phyloP scores from a whole-genome alignment of 2,329 filamentous ascomycete species.

The Fusarium pilosicola region DNA sequence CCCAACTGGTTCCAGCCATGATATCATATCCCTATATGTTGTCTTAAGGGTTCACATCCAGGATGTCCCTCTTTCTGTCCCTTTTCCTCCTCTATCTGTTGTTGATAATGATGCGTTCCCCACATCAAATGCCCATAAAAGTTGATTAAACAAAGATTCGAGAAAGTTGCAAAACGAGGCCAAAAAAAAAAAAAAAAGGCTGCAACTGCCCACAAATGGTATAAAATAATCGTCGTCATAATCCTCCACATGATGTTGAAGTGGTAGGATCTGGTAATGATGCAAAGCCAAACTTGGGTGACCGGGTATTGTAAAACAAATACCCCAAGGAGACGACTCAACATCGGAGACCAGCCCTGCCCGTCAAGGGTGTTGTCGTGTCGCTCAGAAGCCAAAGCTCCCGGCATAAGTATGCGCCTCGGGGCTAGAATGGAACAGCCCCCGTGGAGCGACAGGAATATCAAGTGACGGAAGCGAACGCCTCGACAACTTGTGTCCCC shows the following conservation, averaged over 20 bases:
- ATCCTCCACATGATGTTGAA: slow-evolving; percentile 44
- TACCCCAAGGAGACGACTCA: slow-evolving; percentile 41
- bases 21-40: slow-evolving; percentile 35
- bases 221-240: slow-evolving; percentile 31
- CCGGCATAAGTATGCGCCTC: slow-evolving; percentile 28
- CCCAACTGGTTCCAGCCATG: slow-evolving; percentile 33
- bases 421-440: slow-evolving; percentile 37
- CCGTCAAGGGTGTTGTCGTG: slow-evolving; percentile 41
- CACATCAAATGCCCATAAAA: slow-evolving; percentile 30
- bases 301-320: slow-evolving; percentile 44
- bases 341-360: slow-evolving; percentile 43
- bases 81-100: slow-evolving; percentile 38
- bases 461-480: slow-evolving; percentile 15
- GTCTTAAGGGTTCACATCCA: slow-evolving; percentile 24
- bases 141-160: slow-evolving; percentile 44
- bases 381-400: slow-evolving; percentile 37
- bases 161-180: slow-evolving; percentile 42
- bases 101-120: slow-evolving; percentile 26
- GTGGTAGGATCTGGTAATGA: slow-evolving; percentile 38
- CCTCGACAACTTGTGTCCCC: slow-evolving; percentile 19
- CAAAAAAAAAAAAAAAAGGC: slow-evolving; percentile 7
- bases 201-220: slow-evolving; percentile 30
- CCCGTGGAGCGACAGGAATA: slow-evolving; percentile 35
- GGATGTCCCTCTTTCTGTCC: slow-evolving; percentile 19
- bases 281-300: slow-evolving; percentile 40